phyloP scores from a whole-genome alignment of 169 alveolate genomes.

The Cystoisospora suis region DNA sequence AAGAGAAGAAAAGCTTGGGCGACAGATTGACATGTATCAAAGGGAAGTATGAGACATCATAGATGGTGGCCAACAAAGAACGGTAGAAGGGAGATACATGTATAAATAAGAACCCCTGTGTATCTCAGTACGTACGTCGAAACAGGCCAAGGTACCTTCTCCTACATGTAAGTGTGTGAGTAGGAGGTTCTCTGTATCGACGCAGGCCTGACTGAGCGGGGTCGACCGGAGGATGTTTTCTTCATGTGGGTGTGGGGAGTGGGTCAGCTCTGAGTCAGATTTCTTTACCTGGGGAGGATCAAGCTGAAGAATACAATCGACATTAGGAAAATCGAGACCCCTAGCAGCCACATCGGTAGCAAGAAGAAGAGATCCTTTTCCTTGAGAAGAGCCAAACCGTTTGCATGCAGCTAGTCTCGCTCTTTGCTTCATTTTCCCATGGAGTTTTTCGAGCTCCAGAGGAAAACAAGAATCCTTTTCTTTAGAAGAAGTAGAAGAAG shows the following conservation, averaged over 20 bases:
- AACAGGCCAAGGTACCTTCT: background rate
- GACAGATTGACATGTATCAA: too few species aligned
- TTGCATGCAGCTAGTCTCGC: conserved; percentile 40
- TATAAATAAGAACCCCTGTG: background rate
- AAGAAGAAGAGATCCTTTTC: conserved; percentile 79
- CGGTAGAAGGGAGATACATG: too few species aligned
- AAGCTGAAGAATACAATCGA: conserved; percentile 95
- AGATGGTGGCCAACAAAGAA: too few species aligned
- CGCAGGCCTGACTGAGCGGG: background rate
- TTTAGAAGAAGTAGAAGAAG: background rate
- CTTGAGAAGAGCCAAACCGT: background rate
- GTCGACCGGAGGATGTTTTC: background rate
- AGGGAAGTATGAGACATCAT: background rate
- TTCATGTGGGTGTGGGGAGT: too few species aligned
- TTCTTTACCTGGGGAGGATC: conserved; percentile 88
- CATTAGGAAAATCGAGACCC: conserved; percentile 98
- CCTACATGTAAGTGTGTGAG: background rate
- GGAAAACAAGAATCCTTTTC: background rate
- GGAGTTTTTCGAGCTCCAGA: conserved; percentile 61
- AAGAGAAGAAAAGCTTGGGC: too few species aligned
- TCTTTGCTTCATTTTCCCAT: conserved; percentile 66
- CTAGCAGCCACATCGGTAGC: conserved; percentile 99
- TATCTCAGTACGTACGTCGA: background rate
- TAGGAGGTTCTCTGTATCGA: too few species aligned
- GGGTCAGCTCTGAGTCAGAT: too few species aligned